Evolutionary conservation across 306 rosid genomes (phyloP).

Genomic region (Amphicarpaea edgeworthii): DNA sequence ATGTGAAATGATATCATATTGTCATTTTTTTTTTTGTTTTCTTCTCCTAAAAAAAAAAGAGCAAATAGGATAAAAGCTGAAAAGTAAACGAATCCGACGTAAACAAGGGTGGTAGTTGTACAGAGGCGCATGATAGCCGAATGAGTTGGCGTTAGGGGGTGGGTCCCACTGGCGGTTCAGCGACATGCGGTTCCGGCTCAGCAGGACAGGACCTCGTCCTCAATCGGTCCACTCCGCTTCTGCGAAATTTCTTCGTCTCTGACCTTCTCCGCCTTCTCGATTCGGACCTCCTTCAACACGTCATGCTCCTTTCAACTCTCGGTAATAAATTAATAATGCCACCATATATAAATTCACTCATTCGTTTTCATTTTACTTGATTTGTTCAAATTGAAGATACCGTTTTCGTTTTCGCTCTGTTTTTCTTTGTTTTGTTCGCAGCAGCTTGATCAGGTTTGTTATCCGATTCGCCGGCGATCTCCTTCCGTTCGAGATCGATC

Average conservation of each 20-base stretch:
- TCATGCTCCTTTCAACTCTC: conserved; percentile 38
- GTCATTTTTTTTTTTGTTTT: no score
- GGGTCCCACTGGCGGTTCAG: conserved; percentile 54
- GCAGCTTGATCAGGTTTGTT: conserved; percentile 33
- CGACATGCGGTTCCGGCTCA: conserved; percentile 47
- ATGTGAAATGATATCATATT: neutral
- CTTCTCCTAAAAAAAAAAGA: neutral
- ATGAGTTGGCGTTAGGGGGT: conserved; percentile 51
- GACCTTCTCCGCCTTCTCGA: neutral
- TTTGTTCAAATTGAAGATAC: conserved; percentile 22
- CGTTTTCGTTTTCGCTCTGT: neutral
- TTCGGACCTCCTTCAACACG: neutral
- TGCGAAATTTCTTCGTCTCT: conserved; percentile 49
- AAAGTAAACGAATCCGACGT: conserved; percentile 13
- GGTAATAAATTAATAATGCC: neutral
- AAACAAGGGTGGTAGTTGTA: neutral
- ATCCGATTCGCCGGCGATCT: conserved; percentile 44
- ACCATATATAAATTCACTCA: neutral
- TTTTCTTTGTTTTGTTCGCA: neutral
- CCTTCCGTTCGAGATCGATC: conserved; percentile 34
- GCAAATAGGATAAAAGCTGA: neutral
- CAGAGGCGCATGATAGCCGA: conserved; percentile 25
- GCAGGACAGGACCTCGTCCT: conserved; percentile 50
- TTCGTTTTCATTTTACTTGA: neutral
- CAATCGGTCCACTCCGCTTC: conserved; percentile 52